phyloP scores from a whole-genome alignment of 2,329 filamentous ascomycete species.

The Tolypocladium endophyticum region DNA sequence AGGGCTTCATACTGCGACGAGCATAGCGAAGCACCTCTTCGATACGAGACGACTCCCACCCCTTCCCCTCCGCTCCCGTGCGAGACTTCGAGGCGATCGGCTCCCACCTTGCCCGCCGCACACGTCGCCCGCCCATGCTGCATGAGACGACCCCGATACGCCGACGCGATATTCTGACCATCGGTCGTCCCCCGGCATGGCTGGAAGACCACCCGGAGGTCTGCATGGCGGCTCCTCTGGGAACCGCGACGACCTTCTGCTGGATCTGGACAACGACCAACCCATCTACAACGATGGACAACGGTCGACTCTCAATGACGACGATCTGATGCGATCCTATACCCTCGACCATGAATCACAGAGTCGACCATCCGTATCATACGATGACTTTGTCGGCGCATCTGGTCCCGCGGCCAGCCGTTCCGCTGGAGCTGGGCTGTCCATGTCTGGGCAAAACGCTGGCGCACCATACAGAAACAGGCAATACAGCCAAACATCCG shows the following conservation, averaged over 20 bases:
- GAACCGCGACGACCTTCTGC: conserved; percentile 51
- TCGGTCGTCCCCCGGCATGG: conserved; percentile 43
- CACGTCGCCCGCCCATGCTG: conserved; percentile 12
- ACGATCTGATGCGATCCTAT: conserved; percentile 67
- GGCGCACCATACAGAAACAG: conserved; percentile 35
- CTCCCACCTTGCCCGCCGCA: background rate
- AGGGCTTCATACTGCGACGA: background rate
- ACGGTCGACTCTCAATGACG: conserved; percentile 68
- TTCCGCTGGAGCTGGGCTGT: conserved; percentile 19
- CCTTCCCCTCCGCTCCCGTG: background rate
- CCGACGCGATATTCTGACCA: conserved; percentile 17
- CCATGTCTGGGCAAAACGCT: conserved; percentile 7
- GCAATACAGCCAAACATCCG: conserved; percentile 66
- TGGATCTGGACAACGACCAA: conserved; percentile 64
- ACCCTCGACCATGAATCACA: conserved; percentile 57
- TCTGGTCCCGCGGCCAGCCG: conserved; percentile 33
- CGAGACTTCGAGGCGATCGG: background rate
- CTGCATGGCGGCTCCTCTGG: conserved; percentile 38
- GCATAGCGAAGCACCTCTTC: background rate
- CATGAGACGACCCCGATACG: conserved; percentile 20
- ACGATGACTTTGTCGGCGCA: conserved; percentile 84
- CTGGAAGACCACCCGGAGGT: conserved; percentile 41
- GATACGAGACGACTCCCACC: background rate
- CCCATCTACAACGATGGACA: conserved; percentile 67
- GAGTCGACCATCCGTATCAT: conserved; percentile 75